These are phyloP conservation scores for Microcyclosporella mali DNA, from an alignment of 2,329 filamentous ascomycete species.

Conservation along the genomic window DNA sequence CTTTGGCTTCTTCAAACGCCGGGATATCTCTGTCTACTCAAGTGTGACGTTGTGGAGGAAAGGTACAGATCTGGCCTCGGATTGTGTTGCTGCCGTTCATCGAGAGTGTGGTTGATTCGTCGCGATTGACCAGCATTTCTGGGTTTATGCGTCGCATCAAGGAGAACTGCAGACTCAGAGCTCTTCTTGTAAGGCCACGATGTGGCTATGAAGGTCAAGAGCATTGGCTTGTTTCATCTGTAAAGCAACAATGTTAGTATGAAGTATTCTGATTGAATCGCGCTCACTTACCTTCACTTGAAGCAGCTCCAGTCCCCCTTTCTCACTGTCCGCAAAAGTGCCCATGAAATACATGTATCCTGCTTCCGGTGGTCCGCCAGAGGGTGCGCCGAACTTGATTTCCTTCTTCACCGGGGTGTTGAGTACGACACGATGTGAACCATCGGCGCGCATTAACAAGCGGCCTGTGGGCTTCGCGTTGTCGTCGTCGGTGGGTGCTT, in stretches of 20 bases:
- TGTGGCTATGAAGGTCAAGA: slow-evolving; percentile 42
- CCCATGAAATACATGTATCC: slow-evolving; percentile 63
- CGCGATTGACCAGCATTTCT: too few relatives aligned
- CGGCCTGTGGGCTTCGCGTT: slow-evolving; percentile 54
- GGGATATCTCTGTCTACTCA: too few relatives aligned
- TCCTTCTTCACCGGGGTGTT: slow-evolving; percentile 75
- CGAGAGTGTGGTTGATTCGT: too few relatives aligned
- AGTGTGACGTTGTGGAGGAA: too few relatives aligned
- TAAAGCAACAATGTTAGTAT: slow-evolving; percentile 11
- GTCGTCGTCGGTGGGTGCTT: slow-evolving; percentile 43
- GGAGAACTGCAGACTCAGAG: slow-evolving; percentile 25
- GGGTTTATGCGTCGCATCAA: too few relatives aligned
- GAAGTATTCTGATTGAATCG: slow-evolving; percentile 4
- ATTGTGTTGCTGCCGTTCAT: too few relatives aligned
- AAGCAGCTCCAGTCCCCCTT: slow-evolving; percentile 45
- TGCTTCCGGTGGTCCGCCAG: slow-evolving; percentile 58
- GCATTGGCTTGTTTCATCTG: slow-evolving; percentile 40
- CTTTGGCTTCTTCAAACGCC: too few relatives aligned
- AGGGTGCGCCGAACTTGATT: slow-evolving; percentile 66
- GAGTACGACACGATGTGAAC: slow-evolving; percentile 76
- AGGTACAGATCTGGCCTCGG: too few relatives aligned
- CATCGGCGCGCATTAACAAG: slow-evolving; percentile 85
- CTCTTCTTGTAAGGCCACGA: slow-evolving; percentile 36
- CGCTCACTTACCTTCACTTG: slow-evolving; percentile 49
- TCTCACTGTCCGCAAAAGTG: slow-evolving; percentile 44